A percentile compares a stretch with the other conserved stretches of the same genome.
phyloP scores from a whole-genome alignment of 2,329 filamentous ascomycete species.

The Bipolaris zeicola region DNA sequence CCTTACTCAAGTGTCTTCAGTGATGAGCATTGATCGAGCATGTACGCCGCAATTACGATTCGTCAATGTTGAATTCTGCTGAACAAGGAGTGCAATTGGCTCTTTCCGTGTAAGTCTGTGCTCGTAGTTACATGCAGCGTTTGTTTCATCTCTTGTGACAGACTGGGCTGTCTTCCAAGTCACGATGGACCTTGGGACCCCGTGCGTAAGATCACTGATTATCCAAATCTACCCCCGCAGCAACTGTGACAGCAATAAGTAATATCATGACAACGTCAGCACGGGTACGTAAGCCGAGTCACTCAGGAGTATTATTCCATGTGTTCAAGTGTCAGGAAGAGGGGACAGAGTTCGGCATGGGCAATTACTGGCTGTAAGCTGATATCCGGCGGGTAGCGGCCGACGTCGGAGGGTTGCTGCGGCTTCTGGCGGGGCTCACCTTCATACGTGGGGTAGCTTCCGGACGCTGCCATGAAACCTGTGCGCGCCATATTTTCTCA shows the following conservation, averaged over 20 bases:
- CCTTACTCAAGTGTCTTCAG: not conserved
- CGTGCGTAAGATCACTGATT: not conserved
- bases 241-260: not conserved
- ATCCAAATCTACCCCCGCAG: not conserved
- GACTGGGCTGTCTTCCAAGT: not conserved
- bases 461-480: constrained; percentile 6
- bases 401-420: constrained; percentile 11
- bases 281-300: not conserved
- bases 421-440: constrained; percentile 9
- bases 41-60: not conserved
- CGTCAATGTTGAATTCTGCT: not conserved
- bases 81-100: not conserved
- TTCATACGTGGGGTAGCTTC: constrained; percentile 13
- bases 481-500: not conserved
- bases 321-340: not conserved
- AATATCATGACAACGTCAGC: not conserved
- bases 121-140: not conserved
- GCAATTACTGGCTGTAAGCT: not conserved
- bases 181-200: not conserved
- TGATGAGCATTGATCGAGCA: not conserved
- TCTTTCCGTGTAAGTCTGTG: not conserved
- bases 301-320: not conserved
- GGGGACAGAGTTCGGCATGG: not conserved
- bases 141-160: no score
- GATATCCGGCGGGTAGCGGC: constrained; percentile 4